Conservation (phyloP, 495 filamentous ascomycete genomes). For the Daldinia concentrica region DNA sequence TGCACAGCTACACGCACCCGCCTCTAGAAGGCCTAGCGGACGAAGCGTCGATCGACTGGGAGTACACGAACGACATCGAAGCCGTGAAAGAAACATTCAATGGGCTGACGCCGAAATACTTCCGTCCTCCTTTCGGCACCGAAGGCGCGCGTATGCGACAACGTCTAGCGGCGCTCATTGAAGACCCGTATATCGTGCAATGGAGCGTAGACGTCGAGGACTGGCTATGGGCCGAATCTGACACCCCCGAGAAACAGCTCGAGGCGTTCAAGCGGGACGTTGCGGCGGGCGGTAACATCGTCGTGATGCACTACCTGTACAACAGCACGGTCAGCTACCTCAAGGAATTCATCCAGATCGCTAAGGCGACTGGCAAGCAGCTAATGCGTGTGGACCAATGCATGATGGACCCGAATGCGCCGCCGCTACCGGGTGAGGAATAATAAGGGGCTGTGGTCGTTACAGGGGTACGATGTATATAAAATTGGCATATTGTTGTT, state of each 20-base stretch:
- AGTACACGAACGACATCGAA: constrained; percentile 69
- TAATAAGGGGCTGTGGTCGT: not conserved
- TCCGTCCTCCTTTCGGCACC: constrained; percentile 80
- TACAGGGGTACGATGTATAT: not conserved
- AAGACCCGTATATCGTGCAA: constrained; percentile 65
- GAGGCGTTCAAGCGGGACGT: constrained; percentile 78
- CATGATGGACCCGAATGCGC: constrained; percentile 74
- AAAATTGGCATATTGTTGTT: not conserved
- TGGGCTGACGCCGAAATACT: constrained; percentile 61
- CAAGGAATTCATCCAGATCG: constrained; percentile 72
- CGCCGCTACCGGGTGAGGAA: constrained; percentile 56
- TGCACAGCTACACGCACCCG: constrained; percentile 79
- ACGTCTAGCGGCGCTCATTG: constrained; percentile 63
- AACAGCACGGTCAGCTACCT: constrained; percentile 73
- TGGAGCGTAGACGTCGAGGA: constrained; percentile 85
- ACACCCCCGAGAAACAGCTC: constrained; percentile 77
- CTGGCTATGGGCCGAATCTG: constrained; percentile 73
- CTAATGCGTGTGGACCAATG: constrained; percentile 86
- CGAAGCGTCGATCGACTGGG: constrained; percentile 71
- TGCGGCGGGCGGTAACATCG: constrained; percentile 71
- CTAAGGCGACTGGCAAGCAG: constrained; percentile 70
- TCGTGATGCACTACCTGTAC: constrained; percentile 81
- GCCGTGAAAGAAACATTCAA: constrained; percentile 63
- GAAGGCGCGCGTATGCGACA: constrained; percentile 77
- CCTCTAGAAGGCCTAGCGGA: constrained; percentile 73